phyloP scores from a whole-genome alignment of 352 stramenopile genomes.

The Phytophthora rubi region DNA sequence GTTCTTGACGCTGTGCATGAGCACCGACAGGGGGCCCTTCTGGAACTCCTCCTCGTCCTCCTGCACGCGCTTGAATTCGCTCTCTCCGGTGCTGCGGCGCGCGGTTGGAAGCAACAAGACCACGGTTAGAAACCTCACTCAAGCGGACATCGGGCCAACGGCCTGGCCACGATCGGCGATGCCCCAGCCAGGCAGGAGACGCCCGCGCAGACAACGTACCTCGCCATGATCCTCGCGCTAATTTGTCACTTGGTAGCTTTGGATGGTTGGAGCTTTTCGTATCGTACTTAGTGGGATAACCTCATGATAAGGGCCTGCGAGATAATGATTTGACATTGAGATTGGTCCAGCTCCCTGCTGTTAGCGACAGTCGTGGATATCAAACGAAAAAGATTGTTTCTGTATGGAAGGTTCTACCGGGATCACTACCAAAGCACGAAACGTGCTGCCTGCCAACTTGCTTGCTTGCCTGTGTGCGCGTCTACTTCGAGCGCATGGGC shows the following conservation, averaged over 20 bases:
- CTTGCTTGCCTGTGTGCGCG: slow-evolving; percentile 20
- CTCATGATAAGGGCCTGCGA: not conserved
- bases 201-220: slow-evolving; percentile 20
- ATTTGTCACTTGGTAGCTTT: slow-evolving; percentile 8
- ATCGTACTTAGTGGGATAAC: slow-evolving; percentile 23
- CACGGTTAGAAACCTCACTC: slow-evolving; percentile 12
- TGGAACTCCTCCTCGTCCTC: slow-evolving; percentile 95
- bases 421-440: slow-evolving; percentile 26
- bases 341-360: not conserved
- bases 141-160: not conserved
- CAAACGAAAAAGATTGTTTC: slow-evolving; percentile 27
- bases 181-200: not conserved
- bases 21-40: slow-evolving; percentile 96
- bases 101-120: slow-evolving; percentile 3
- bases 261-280: slow-evolving; percentile 36
- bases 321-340: slow-evolving; percentile 5
- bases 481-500: slow-evolving; percentile 33
- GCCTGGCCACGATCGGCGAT: not conserved
- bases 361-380: slow-evolving; percentile 1
- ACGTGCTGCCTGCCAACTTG: slow-evolving; percentile 18
- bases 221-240: slow-evolving; percentile 29
- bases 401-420: slow-evolving; percentile 32
- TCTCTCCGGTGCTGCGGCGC: slow-evolving; percentile 32
- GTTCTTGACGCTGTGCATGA: slow-evolving; percentile 98
- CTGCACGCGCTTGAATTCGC: slow-evolving; percentile 87